Conservation (phyloP, 768 basidiomycete species). For the Rhodotorula sphaerocarpa region DNA sequence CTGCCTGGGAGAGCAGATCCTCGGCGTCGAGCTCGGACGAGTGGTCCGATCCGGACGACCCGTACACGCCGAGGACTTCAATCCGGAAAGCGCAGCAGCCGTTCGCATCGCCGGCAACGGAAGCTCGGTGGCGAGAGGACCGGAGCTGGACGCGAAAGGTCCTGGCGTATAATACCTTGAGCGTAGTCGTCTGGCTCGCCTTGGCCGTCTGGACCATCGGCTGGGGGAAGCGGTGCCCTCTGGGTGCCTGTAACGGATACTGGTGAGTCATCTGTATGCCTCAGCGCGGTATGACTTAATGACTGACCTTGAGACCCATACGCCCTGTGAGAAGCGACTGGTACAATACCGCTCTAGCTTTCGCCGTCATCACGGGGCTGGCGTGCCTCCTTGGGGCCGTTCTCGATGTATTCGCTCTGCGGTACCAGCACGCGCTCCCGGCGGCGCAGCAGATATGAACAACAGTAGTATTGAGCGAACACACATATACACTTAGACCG, state of each 20-base stretch:
- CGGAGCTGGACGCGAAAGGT: not conserved
- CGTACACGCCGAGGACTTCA: not conserved
- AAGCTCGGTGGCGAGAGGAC: not conserved
- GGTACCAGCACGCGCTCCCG: no score
- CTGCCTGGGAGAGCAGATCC: no score
- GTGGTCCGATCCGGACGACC: not conserved
- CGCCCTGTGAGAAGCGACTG: not conserved
- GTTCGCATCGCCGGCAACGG: not conserved
- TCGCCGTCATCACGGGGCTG: not conserved
- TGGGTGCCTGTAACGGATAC: not conserved
- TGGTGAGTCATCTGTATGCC: not conserved
- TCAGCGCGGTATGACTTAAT: no score
- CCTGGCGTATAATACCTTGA: not conserved
- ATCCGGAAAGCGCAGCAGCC: not conserved
- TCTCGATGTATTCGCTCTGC: no score
- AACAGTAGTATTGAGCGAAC: no score
- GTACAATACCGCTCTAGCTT: conserved; percentile 19
- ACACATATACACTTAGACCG: no score
- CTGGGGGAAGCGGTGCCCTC: not conserved
- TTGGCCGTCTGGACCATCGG: conserved; percentile 1
- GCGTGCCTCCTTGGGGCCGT: no score
- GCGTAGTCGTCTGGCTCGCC: not conserved
- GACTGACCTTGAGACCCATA: no score
- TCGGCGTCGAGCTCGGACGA: not conserved
- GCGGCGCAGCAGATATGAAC: no score